A percentile compares a stretch with the other conserved stretches of the same genome.
phyloP scores from a whole-genome alignment of 192 early-diverging fungal species.

The Coemansia reversa region DNA sequence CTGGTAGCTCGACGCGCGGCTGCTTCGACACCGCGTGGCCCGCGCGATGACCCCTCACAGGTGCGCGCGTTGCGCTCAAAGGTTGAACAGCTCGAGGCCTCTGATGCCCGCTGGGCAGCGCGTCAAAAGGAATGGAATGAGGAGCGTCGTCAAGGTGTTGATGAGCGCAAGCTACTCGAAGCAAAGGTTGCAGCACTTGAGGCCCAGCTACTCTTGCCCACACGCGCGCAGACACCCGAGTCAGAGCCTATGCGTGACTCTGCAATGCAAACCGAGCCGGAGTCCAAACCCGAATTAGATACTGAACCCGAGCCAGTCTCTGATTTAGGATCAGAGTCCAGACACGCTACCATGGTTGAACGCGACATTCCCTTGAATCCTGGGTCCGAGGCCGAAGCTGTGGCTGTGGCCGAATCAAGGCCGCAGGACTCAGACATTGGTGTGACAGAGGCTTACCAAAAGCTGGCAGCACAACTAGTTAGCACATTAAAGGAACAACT shows the following conservation, averaged over 20 bases:
- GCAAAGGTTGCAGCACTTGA: constrained; percentile 20
- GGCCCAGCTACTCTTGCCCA: constrained; percentile 14
- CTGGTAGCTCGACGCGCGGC: constrained; percentile 8
- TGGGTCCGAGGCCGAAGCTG: constrained; percentile 2
- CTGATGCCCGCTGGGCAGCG: constrained; percentile 11
- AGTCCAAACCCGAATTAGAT: background rate
- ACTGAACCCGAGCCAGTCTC: no score
- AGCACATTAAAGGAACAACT: constrained; percentile 24
- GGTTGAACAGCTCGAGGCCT: constrained; percentile 39
- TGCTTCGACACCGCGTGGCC: constrained; percentile 23
- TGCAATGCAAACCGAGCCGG: constrained; percentile 32
- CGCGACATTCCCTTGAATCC: no score
- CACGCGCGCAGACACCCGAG: constrained; percentile 10
- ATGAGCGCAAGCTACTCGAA: constrained; percentile 27
- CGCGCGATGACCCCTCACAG: constrained; percentile 38
- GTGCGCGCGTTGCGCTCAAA: constrained; percentile 19
- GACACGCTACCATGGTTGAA: no score
- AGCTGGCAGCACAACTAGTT: constrained; percentile 17
- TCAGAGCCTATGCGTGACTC: constrained; percentile 26
- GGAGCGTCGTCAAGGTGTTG: constrained; percentile 18
- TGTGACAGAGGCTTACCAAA: constrained; percentile 18
- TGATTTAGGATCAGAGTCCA: no score
- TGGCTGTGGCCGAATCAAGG: constrained; percentile 5
- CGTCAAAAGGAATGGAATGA: constrained; percentile 35
- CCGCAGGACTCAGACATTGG: background rate